Base-by-base conservation (phyloP, 1,284 basidiomycete genomes). In the Leccinum pachyderme region DNA sequence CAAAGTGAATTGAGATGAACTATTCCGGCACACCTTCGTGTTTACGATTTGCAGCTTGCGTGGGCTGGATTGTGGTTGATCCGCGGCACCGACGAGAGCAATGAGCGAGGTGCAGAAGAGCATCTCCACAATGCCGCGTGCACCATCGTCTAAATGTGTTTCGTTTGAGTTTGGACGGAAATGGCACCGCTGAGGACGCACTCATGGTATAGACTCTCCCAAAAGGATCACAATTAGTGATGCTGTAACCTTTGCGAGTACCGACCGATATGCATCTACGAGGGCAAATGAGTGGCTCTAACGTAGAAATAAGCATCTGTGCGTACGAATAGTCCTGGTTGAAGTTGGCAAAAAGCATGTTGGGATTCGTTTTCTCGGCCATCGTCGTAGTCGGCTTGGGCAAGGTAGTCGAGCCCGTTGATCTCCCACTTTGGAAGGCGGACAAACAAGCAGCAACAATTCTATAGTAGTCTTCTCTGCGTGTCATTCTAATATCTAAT, bases 101-200 rank as follows among this genome's bases (percentile, higher is more conserved):
- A 99, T 94, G 57, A 99, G 82, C 8, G 94, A 97, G 4, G 97
- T 99, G 75, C 95, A 98, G 77, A 99, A 99, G 57, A 99, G 81
- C 96, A 99, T 99, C 74, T 99, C 96, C 11, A 98, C 95, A 59
- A 97, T 95, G 27, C 93, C 94, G 13, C 91, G 86, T 0, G 96
- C 92, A 3, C 95, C 95, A 61, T 97, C 93, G 66, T 90, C 95
- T 91, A 57, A 11, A 35, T 4, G 9, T 43, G 29, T 5, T 4
- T 7, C 9, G 18, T 57, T 49, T 9, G 31, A 8, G 4, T 7
- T 37, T 22, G 22, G n/a, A 35, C 25, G 27, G 5, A 9, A 11
- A 39, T 41, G 22, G 6, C 12, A 41, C 11, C 5, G 32, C n/a
- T 15, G 49, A 2, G 48, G 25, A 82, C 89, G 72, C 69, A 93